phyloP scores from a whole-genome alignment of 2,329 filamentous ascomycete genomes.

The Chrysoporthe cubensis region DNA sequence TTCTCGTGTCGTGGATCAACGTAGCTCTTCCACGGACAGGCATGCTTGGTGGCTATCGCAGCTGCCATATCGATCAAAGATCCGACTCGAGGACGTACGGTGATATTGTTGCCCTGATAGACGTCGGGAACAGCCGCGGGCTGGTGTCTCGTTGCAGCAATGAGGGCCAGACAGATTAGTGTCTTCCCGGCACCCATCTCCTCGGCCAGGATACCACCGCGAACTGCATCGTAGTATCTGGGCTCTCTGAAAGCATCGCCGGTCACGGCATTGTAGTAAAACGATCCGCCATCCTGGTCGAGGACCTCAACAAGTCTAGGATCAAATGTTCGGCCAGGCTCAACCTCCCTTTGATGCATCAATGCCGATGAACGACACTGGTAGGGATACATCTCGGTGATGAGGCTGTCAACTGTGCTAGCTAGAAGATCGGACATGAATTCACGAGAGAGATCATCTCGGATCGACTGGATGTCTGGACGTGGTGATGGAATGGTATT shows the following conservation, averaged over 20 bases:
- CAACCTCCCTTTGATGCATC: conserved; percentile 82
- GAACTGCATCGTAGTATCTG: conserved; percentile 71
- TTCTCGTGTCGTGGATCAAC: conserved; percentile 56
- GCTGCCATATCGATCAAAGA: conserved; percentile 78
- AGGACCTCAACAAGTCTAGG: conserved; percentile 66
- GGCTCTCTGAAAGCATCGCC: conserved; percentile 67
- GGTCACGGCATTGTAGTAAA: conserved; percentile 72
- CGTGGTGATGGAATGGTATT: conserved; percentile 72
- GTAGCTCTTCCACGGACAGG: conserved; percentile 71
- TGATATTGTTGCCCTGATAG: conserved; percentile 50
- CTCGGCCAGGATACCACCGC: conserved; percentile 79
- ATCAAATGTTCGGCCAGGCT: conserved; percentile 68
- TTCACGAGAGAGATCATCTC: conserved; percentile 53
- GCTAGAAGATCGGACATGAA: conserved; percentile 61
- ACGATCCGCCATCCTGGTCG: conserved; percentile 65
- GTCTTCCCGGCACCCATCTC: conserved; percentile 88
- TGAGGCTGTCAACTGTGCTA: conserved; percentile 59
- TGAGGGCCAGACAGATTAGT: conserved; percentile 77
- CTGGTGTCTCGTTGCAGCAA: conserved; percentile 75
- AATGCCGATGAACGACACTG: conserved; percentile 78
- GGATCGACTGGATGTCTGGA: conserved; percentile 55
- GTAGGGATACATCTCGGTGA: conserved; percentile 72
- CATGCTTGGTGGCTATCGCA: conserved; percentile 65
- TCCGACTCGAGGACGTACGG: conserved; percentile 52
- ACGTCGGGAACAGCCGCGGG: conserved; percentile 68